phyloP scores from a whole-genome alignment of 1,284 basidiomycete genomes.

The Pseudozyma hubeiensis region DNA sequence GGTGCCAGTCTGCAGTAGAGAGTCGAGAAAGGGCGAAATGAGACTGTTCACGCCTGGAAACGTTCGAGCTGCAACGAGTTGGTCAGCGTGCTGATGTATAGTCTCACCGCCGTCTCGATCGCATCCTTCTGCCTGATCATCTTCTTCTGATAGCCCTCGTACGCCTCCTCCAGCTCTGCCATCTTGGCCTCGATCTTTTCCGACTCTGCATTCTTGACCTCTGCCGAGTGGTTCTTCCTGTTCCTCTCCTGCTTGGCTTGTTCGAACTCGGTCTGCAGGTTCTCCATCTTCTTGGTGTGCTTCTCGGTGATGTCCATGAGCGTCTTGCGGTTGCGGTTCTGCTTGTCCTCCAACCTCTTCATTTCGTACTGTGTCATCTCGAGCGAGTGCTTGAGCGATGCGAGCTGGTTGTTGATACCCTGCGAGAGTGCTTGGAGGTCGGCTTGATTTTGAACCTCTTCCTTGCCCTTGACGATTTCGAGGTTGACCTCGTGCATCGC shows the following conservation, averaged over 20 bases:
- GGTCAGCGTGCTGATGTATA: slow-evolving; percentile 47
- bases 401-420: slow-evolving; percentile 46
- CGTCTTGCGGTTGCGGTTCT: slow-evolving; percentile 47
- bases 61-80: slow-evolving; percentile 40
- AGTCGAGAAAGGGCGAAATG: background rate
- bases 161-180: slow-evolving; percentile 37
- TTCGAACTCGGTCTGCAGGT: slow-evolving; percentile 43
- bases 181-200: slow-evolving; percentile 57
- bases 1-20: background rate
- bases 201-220: slow-evolving; percentile 33
- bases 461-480: slow-evolving; percentile 55
- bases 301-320: slow-evolving; percentile 51
- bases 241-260: slow-evolving; percentile 35
- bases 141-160: slow-evolving; percentile 46
- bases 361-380: slow-evolving; percentile 53
- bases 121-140: slow-evolving; percentile 49
- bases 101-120: slow-evolving; percentile 38
- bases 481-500: slow-evolving; percentile 57
- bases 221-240: slow-evolving; percentile 32
- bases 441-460: slow-evolving; percentile 46
- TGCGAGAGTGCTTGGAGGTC: slow-evolving; percentile 41
- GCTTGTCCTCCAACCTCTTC: slow-evolving; percentile 48
- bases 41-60: slow-evolving; percentile 19
- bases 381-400: slow-evolving; percentile 43
- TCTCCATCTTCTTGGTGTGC: slow-evolving; percentile 48